phyloP scores from a whole-genome alignment of 139 green algal genomes.

The Chlorella sp. region DNA sequence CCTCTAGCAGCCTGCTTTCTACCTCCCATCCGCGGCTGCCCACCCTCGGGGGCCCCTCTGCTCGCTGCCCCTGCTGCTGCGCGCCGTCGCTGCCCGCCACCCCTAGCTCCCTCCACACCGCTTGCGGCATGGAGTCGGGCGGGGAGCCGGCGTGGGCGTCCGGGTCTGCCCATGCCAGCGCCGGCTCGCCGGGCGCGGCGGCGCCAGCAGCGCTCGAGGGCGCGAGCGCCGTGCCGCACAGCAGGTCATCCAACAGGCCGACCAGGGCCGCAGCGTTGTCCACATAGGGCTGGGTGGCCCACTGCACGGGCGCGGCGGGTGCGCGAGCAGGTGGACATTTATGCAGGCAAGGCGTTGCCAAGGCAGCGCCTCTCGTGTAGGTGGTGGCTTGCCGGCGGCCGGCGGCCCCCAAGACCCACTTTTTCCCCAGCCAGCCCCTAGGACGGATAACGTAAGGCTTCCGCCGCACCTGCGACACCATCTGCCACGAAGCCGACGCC shows the following conservation, averaged over 20 bases:
- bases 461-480: slow-evolving; percentile 13
- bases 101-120: slow-evolving; percentile 1
- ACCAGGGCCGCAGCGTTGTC: slow-evolving; percentile 43
- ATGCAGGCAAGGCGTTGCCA: no score
- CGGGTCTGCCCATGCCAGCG: slow-evolving; percentile 9
- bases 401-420: no score
- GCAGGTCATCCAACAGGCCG: slow-evolving; percentile 40
- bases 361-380: no score
- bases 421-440: no score
- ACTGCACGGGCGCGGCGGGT: background rate
- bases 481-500: slow-evolving; percentile 11
- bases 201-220: slow-evolving; percentile 7
- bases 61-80: background rate
- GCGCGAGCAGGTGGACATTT: no score
- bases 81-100: background rate
- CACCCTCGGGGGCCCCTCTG: background rate
- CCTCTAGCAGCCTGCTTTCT: no score
- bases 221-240: slow-evolving; percentile 18
- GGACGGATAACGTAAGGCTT: no score
- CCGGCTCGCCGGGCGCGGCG: background rate
- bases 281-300: slow-evolving; percentile 34
- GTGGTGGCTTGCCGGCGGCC: no score
- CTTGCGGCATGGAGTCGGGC: background rate
- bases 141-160: background rate
- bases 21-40: no score